Conservation (phyloP, 805 yeast genomes). For the Metschnikowia picachoensis region DNA sequence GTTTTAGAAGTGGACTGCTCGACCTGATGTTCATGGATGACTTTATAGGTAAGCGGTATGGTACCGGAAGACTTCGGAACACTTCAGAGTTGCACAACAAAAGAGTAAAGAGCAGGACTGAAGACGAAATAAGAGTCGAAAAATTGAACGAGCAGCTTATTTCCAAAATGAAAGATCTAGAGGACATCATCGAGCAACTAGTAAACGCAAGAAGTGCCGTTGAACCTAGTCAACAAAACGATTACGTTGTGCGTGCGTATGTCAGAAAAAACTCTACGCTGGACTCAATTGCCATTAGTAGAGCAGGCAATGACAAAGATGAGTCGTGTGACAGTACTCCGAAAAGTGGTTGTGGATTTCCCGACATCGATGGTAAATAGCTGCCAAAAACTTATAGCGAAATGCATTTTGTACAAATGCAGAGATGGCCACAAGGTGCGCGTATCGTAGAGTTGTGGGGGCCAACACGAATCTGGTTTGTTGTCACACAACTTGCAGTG, state of each 20-base stretch:
- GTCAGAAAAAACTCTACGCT: too few species aligned
- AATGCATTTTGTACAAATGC: too few species aligned
- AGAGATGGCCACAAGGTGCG: too few species aligned
- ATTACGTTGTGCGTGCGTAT: slow-evolving; percentile 8
- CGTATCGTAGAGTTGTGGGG: too few species aligned
- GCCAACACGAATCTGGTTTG: too few species aligned
- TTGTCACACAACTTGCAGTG: too few species aligned
- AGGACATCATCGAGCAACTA: slow-evolving; percentile 4
- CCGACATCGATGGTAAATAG: neutral
- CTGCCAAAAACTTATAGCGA: neutral
- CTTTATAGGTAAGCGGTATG: slow-evolving; percentile 27
- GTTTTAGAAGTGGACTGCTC: slow-evolving; percentile 36
- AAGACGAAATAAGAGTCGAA: neutral
- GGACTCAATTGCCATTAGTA: too few species aligned
- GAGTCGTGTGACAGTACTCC: neutral
- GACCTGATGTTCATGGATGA: slow-evolving; percentile 38
- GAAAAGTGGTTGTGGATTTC: neutral
- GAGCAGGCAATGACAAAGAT: too few species aligned
- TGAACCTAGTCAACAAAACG: neutral
- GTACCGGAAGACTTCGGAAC: slow-evolving; percentile 11
- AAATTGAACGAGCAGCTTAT: slow-evolving; percentile 7
- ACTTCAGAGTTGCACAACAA: slow-evolving; percentile 4
- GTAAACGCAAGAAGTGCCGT: neutral
- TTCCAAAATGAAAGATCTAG: slow-evolving; percentile 6
- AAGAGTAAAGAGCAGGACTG: slow-evolving; percentile 1